These are phyloP conservation scores for Pelomyxa schiedti DNA, from an alignment of 78 protist genomes.

Conservation along the genomic window DNA sequence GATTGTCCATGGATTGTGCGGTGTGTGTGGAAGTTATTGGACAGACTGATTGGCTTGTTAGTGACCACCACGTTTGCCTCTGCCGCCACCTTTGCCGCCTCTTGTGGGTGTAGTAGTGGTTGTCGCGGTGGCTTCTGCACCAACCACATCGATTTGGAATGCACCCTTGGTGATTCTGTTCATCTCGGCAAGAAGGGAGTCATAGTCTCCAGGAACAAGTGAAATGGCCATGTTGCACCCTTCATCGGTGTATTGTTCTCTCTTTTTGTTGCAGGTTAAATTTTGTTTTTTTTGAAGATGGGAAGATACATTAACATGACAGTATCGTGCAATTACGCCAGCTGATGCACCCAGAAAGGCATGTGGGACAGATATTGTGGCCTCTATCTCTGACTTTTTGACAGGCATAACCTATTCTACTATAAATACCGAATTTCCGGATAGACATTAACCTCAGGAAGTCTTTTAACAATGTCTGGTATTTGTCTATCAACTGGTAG, in stretches of 20 bases:
- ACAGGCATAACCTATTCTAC: too few relatives aligned
- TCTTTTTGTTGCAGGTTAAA: too few relatives aligned
- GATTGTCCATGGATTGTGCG: too few relatives aligned
- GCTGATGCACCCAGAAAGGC: constrained; percentile 7
- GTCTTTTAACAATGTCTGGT: constrained; percentile 3
- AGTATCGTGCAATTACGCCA: constrained; percentile 7
- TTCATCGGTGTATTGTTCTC: constrained; percentile 30
- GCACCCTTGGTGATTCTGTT: constrained; percentile 18
- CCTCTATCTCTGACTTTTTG: constrained; percentile 16
- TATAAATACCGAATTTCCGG: too few relatives aligned
- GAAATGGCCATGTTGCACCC: constrained; percentile 18
- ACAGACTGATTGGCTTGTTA: too few relatives aligned
- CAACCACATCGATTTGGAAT: constrained; percentile 1
- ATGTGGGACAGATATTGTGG: constrained; percentile 5
- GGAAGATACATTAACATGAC: constrained; percentile 1
- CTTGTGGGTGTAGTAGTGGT: background rate
- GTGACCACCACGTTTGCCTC: background rate
- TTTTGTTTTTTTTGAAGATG: too few relatives aligned
- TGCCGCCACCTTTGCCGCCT: constrained; percentile 9
- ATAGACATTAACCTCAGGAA: too few relatives aligned
- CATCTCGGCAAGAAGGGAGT: constrained; percentile 8
- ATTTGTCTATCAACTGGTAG: constrained; percentile 21
- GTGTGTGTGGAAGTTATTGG: too few relatives aligned
- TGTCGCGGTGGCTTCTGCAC: background rate
- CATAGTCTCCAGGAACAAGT: constrained; percentile 31